Evolutionary conservation across 148 eudicot species (phyloP).

Genomic region (Oxyria digyna): DNA sequence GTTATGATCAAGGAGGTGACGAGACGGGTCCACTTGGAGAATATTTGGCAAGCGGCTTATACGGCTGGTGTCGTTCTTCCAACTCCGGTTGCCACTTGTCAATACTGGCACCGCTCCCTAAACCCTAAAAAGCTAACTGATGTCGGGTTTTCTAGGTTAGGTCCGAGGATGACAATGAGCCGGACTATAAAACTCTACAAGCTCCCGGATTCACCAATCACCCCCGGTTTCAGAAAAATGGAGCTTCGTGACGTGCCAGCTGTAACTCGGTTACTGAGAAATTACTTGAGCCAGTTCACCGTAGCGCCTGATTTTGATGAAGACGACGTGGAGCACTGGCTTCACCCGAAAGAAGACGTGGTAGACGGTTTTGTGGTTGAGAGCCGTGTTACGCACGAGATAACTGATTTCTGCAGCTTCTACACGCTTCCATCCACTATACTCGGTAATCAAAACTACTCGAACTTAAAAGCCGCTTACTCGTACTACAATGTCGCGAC

Average conservation of each 20-base stretch:
- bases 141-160: conserved; percentile 87
- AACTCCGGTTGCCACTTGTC: conserved; percentile 69
- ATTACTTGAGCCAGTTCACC: conserved; percentile 49
- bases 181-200: conserved; percentile 82
- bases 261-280: conserved; percentile 66
- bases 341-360: conserved; percentile 64
- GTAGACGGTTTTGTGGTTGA: conserved; percentile 76
- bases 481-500: conserved; percentile 80
- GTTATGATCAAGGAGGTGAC: conserved; percentile 94
- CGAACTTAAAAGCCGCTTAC: conserved; percentile 71
- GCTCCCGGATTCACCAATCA: conserved; percentile 57
- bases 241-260: conserved; percentile 83
- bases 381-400: conserved; percentile 63
- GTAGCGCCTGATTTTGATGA: conserved; percentile 86
- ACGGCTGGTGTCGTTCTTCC: conserved; percentile 89
- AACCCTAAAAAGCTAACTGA: conserved; percentile 86
- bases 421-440: conserved; percentile 77
- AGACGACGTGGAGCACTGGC: conserved; percentile 88
- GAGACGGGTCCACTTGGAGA: conserved; percentile 72
- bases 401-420: conserved; percentile 89
- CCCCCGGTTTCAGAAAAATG: conserved; percentile 86
- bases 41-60: conserved; percentile 95
- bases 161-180: conserved; percentile 94
- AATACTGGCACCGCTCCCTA: conserved; percentile 81
- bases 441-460: conserved; percentile 58